phyloP scores from a whole-genome alignment of 1,284 basidiomycete genomes.

The Boletellus deceptivus region DNA sequence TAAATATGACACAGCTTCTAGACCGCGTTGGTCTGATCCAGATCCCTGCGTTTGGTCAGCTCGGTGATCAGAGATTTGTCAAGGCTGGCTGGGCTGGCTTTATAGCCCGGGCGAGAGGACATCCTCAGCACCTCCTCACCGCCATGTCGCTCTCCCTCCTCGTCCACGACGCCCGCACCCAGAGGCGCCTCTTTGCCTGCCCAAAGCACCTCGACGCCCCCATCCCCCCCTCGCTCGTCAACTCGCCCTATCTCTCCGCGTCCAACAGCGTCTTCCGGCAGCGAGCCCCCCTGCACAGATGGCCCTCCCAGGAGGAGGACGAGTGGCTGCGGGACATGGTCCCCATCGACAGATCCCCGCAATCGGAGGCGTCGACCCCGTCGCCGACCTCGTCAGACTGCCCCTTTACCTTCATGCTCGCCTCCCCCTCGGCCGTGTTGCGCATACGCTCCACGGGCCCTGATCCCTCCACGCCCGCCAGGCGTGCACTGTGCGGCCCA shows the following conservation, averaged over 20 bases:
- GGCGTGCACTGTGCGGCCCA: constrained; percentile 9
- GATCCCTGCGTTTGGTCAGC: constrained; percentile 26
- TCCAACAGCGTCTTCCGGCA: constrained; percentile 48
- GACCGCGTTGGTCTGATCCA: constrained; percentile 24
- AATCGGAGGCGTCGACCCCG: constrained; percentile 16
- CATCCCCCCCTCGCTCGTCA: constrained; percentile 54
- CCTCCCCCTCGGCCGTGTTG: constrained; percentile 22
- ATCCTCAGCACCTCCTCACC: neutral
- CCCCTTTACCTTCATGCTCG: constrained; percentile 10
- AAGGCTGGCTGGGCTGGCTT: constrained; percentile 14
- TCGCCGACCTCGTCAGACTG: constrained; percentile 28
- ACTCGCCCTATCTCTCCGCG: constrained; percentile 52
- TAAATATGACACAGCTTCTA: constrained; percentile 26
- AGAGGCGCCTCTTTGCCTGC: constrained; percentile 17
- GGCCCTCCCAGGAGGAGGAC: constrained; percentile 50
- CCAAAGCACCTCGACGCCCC: constrained; percentile 33
- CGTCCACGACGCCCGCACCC: constrained; percentile 15
- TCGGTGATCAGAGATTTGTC: constrained; percentile 23
- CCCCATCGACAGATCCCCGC: constrained; percentile 33
- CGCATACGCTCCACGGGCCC: constrained; percentile 24
- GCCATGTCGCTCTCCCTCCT: constrained; percentile 18
- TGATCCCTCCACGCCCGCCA: constrained; percentile 16
- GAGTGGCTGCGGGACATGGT: constrained; percentile 62
- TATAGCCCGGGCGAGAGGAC: constrained; percentile 9
- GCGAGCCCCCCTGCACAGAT: constrained; percentile 30